Evolutionary conservation across 768 basidiomycete species (phyloP), one percentile per base, ranked within the genome.

Genomic region (Mycena latifolia): DNA sequence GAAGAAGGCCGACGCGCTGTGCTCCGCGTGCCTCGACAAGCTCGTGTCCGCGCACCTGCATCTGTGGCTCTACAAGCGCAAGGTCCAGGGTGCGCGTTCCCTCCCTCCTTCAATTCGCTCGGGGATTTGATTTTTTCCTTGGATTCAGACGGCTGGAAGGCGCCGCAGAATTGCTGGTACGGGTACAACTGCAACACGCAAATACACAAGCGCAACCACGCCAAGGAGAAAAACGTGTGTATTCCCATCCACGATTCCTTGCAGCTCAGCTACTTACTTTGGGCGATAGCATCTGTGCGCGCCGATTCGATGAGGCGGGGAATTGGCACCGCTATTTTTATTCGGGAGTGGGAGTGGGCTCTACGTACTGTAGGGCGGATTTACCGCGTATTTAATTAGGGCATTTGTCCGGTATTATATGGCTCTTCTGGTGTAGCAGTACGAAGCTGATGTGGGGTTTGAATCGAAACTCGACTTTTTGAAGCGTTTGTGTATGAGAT

Each of bases 161-260:
- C 54, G 29, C 57, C 59, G 50, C 63, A 56, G 12, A 65, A 69
- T 17, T 69, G 68, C 60, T 62, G 68, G 68, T 65, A 69, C 20
- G 63, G 63, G 3, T 69, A 65, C 28, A 50, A 65, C 39, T 69
- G 63, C 45, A 61, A 46, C 29, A 69, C 63, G 28, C 67, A 69
- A 46, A 39, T 65, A 20, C 41, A 46, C 29, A 57, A 57, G 18
- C 14, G 22, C 11, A 46, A 33, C 20, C 66, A 68, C 28, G 67
- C 62, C 5, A 55, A 41, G 43, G 58, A 59, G 7, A 69, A 61
- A 25, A 69, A 64, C 39, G 67, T 69, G n/a, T 18, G 67, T 63
- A n/a, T n/a, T n/a, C n/a, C n/a, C 17, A 22, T 18, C 15, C 17
- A 14, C 4, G 15, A 39, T 20, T 22, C 20, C n/a, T 39, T 15